phyloP scores from a whole-genome alignment of 2,329 filamentous ascomycete genomes.

The Onygena corvina region DNA sequence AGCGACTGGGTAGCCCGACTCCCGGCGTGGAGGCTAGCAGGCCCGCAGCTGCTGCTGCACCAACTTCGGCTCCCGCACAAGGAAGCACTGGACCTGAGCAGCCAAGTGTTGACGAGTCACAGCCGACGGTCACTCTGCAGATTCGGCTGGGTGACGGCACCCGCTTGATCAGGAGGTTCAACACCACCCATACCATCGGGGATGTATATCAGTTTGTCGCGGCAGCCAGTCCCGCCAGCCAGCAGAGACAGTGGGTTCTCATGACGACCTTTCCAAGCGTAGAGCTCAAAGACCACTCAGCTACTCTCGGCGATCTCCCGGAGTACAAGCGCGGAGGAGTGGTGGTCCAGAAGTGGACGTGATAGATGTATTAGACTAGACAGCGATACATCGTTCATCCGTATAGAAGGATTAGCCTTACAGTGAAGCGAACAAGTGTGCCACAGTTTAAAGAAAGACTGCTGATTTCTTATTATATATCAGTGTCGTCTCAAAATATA shows the following conservation, averaged over 20 bases:
- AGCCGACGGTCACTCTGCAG: conserved; percentile 48
- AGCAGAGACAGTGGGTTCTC: conserved; percentile 43
- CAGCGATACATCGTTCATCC: too few species aligned
- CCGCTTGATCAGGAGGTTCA: conserved; percentile 49
- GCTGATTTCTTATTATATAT: too few species aligned
- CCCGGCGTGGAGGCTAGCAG: conserved; percentile 38
- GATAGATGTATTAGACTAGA: neutral
- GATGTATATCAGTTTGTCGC: conserved; percentile 52
- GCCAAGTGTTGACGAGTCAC: conserved; percentile 44
- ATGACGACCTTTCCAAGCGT: conserved; percentile 57
- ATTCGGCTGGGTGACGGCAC: conserved; percentile 53
- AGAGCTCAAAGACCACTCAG: conserved; percentile 46
- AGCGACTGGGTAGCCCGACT: conserved; percentile 52
- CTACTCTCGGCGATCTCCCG: conserved; percentile 35
- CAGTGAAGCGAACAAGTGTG: too few species aligned
- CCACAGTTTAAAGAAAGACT: too few species aligned
- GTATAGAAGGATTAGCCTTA: too few species aligned
- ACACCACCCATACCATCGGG: conserved; percentile 52
- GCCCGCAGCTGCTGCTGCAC: conserved; percentile 25
- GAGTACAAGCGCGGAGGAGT: conserved; percentile 42
- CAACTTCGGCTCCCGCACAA: conserved; percentile 18
- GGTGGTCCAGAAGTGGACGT: conserved; percentile 39
- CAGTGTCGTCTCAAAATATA: too few species aligned
- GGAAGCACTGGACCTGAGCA: conserved; percentile 16
- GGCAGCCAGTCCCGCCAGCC: conserved; percentile 40